Base-by-base conservation (phyloP, 441 rosid genomes). In the Cnidoscolus chayamansa region DNA sequence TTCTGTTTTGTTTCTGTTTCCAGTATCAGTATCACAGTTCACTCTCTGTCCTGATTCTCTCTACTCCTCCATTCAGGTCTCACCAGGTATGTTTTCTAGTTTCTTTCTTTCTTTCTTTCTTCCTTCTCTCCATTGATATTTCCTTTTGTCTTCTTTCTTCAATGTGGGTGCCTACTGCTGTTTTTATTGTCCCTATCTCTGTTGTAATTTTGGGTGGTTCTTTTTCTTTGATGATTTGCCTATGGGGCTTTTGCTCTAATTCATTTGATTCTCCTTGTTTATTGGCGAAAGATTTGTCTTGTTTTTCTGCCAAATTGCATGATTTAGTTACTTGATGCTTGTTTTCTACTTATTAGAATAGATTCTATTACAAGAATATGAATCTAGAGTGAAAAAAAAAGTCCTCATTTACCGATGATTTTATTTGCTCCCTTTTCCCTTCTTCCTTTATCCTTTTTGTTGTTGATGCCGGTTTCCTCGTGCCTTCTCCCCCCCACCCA, bases 51-150 rank as follows among this genome's bases (percentile, higher is more conserved):
- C 45, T 13, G 4, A 20, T 40, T 25, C 16, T 50, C 47, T 43
- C 60, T 17, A 49, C 16, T 68, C 70, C 32, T 57, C 67, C 79
- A 56, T 43, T 67, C 56, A 20, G 53, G 51, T 53, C 40, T 15
- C 47, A 43, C n/a, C 64, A 73, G 75, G 77, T 81, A 79, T 73
- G 62, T 72, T 61, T 35, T 62, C 43, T 47, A 55, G 61, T 54
- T 76, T 20, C 53, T 30, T 35, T 60, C 64, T 68, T 31, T 54
- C 12, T 54, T 76, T 20, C 53, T 30, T 35, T 60, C 64, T 68
- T 31, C 43, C 12, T 25, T 51, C 43, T 67, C 43, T 56, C 31
- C 63, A 4, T 32, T 31, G 10, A 19, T 74, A 50, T 71, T 45
- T 54, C 51, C 40, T 69, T 54, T 61, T 58, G 45, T 69, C 53